These are phyloP conservation scores for Inga laurina DNA, from an alignment of 306 rosid species.

Conservation along the genomic window DNA sequence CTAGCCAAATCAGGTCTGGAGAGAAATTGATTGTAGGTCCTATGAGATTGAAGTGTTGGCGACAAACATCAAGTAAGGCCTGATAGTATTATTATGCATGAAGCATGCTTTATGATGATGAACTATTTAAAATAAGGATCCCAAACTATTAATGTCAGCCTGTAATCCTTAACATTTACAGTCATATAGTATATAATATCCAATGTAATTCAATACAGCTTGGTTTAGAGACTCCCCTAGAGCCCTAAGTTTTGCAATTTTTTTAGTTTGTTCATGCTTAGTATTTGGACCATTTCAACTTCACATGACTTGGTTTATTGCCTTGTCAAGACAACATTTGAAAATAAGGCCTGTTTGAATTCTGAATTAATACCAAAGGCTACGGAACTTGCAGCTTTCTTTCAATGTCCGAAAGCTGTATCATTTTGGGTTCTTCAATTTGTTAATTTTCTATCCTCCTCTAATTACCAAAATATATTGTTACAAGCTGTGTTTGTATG, in stretches of 20 bases:
- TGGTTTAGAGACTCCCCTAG: slow-evolving; percentile 4
- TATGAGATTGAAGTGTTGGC: not conserved
- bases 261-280: slow-evolving; percentile 3
- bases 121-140: not conserved
- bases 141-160: not conserved
- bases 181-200: not conserved
- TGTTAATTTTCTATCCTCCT: not conserved
- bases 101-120: slow-evolving; percentile 3
- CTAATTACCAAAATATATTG: not conserved
- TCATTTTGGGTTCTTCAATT: not conserved
- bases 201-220: not conserved
- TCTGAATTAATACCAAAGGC: not conserved
- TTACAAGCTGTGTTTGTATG: slow-evolving; percentile 15
- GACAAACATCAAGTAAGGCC: not conserved
- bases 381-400: slow-evolving; percentile 2
- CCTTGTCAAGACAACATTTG: slow-evolving; percentile 5
- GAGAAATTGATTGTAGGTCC: not conserved
- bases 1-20: not conserved
- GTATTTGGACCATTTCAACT: not conserved
- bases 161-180: not conserved
- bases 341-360: slow-evolving; percentile 12
- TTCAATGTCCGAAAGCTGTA: not conserved
- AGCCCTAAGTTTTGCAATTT: not conserved
- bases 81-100: not conserved
- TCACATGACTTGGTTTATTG: not conserved